Evolutionary conservation across 805 yeast genomes (phyloP).

Genomic region (Wickerhamiella occidentalis): DNA sequence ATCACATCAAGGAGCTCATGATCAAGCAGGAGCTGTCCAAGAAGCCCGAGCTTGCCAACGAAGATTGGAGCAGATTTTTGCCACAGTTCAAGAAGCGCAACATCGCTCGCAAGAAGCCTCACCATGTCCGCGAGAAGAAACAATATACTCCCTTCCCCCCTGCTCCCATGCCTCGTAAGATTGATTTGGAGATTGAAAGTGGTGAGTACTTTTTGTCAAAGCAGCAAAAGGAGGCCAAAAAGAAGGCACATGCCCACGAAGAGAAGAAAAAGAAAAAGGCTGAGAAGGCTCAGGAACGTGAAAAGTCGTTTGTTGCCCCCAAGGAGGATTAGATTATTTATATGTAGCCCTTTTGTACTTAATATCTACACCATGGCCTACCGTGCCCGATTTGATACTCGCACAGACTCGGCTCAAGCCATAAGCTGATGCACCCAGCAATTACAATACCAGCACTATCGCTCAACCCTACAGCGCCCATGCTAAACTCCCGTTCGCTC

Average conservation of each 20-base stretch:
- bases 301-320: conserved; percentile 76
- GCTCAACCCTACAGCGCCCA: conserved; percentile 75
- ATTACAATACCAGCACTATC: conserved; percentile 74
- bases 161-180: conserved; percentile 88
- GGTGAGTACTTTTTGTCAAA: conserved; percentile 95
- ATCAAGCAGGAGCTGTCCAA: conserved; percentile 89
- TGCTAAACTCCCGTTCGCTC: conserved; percentile 56
- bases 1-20: conserved; percentile 94
- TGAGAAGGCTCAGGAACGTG: conserved; percentile 54
- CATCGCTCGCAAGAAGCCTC: conserved; percentile 85
- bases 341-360: conserved; percentile 20
- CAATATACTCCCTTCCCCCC: conserved; percentile 99
- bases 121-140: conserved; percentile 53
- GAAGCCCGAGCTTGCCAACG: conserved; percentile 88
- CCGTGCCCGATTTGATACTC: conserved; percentile 56
- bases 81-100: conserved; percentile 95
- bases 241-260: conserved; percentile 62
- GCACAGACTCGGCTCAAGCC: conserved; percentile 66
- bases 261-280: conserved; percentile 62
- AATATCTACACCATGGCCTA: conserved; percentile 62
- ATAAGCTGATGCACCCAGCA: conserved; percentile 65
- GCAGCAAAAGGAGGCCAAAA: conserved; percentile 62
- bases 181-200: conserved; percentile 92
- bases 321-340: conserved; percentile 45
- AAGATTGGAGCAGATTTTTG: conserved; percentile 92